phyloP scores from a whole-genome alignment of 108 stramenopile genomes.

The Fistulifera pelliculosa region DNA sequence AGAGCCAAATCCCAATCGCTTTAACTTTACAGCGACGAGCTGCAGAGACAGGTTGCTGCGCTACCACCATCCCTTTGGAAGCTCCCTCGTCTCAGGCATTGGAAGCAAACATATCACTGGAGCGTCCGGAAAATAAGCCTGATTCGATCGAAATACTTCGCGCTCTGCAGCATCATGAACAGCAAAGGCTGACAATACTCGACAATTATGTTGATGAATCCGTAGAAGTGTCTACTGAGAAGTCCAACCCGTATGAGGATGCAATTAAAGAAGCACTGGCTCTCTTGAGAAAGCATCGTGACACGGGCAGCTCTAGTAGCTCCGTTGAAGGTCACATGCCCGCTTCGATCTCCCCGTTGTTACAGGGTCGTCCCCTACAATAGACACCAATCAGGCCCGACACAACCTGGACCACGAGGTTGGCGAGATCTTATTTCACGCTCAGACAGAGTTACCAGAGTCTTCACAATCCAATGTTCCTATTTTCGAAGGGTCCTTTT shows the following conservation, averaged over 20 bases:
- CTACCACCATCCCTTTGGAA: background rate
- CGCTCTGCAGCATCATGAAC: background rate
- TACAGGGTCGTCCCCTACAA: background rate
- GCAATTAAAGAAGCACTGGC: conserved; percentile 38
- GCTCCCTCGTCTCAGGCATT: no score
- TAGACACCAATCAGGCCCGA: conserved; percentile 2
- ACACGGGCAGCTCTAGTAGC: background rate
- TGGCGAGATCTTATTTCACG: background rate
- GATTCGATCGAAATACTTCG: conserved; percentile 4
- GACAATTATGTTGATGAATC: no score
- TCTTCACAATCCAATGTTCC: conserved; percentile 1
- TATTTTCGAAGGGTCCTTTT: background rate
- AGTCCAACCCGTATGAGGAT: conserved; percentile 41
- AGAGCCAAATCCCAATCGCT: conserved; percentile 6
- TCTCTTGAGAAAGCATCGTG: conserved; percentile 29
- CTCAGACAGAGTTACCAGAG: background rate
- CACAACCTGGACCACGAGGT: conserved; percentile 20
- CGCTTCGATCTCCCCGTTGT: background rate
- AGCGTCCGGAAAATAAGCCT: background rate
- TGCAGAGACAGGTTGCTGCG: background rate
- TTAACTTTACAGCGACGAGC: conserved; percentile 12
- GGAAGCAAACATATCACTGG: background rate
- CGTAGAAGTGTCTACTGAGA: background rate
- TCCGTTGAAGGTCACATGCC: background rate
- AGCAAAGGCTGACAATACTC: background rate